Base-by-base conservation (phyloP, 768 basidiomycete genomes). In the Pulveroboletus sp. region DNA sequence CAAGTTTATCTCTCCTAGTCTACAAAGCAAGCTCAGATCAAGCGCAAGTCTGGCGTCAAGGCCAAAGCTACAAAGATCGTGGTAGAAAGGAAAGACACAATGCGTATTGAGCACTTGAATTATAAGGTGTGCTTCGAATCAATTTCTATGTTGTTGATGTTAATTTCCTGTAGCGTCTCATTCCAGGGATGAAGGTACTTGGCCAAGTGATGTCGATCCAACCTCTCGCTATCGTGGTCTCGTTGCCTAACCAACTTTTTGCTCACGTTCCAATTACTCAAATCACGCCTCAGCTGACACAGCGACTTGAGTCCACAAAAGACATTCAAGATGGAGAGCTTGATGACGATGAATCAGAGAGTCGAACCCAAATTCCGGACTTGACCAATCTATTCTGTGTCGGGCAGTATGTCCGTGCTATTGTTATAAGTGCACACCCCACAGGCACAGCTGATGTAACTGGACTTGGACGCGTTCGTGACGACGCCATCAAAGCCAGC, bases 261-360 rank as follows among this genome's bases (percentile, higher is more conserved):
- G 96, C 81, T 8, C 93, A 99, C 69, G 77, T 98, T 31, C 94
- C 95, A 21, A 91, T 99, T 56, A 98, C 94, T 36, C 85, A 93
- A 67, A 79, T 98, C 50, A 89, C 93, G 13, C 69, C 79, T 30
- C 84, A 89, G 61, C 76, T 93, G 51, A 97, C 93, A 8, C 58
- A 69, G 27, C 72, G 78, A 17, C 75, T 98, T 27, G 87, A 90
- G 62, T 74, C 76, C 30, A 76, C 78, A 55, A 82, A 79, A 40
- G 73, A 73, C 26, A 76, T 72, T 4, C 75, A 77, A 30, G 74
- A 71, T 17, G 64, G 67, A 5, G 74, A 70, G 10, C 68, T 72
- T 24, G 76, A 75, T 39, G 73, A 80, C 17, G 76, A 79, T 3
- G 74, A 77, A 32, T 63, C 66, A 32, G 66, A 60, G 27, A 27